Conservation (phyloP, 148 eudicot genomes). For the Vaccinium macrocarpon region DNA sequence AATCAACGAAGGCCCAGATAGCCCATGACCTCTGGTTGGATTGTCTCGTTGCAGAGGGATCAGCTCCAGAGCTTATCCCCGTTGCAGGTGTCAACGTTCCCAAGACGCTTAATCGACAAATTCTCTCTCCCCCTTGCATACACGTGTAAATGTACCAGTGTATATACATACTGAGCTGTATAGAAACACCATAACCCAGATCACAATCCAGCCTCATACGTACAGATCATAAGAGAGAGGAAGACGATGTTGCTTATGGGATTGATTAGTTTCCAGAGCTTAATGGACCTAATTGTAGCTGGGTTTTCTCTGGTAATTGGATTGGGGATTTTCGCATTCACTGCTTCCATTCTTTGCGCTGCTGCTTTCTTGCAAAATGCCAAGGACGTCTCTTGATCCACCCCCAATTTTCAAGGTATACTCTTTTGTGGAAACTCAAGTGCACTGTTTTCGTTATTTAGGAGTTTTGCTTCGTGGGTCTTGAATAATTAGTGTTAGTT, state of each 20-base stretch:
- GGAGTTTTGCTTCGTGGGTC: background rate
- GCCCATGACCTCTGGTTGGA: background rate
- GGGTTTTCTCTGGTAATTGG: slow-evolving; percentile 74
- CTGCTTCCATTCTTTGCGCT: slow-evolving; percentile 59
- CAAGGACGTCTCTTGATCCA: slow-evolving; percentile 38
- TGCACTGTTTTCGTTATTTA: background rate
- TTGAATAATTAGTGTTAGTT: background rate
- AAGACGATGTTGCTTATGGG: slow-evolving; percentile 48
- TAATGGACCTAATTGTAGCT: slow-evolving; percentile 67
- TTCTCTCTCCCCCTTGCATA: background rate
- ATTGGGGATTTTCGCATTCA: slow-evolving; percentile 58
- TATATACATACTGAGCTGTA: background rate
- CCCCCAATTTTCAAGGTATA: background rate
- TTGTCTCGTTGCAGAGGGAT: too few species aligned
- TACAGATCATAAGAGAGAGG: background rate
- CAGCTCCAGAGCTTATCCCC: too few species aligned
- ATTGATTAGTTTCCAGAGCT: slow-evolving; percentile 43
- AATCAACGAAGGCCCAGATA: background rate
- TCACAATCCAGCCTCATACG: background rate
- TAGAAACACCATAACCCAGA: background rate
- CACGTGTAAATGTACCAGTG: background rate
- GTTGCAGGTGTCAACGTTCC: background rate
- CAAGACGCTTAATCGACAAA: background rate
- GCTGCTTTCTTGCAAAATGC: slow-evolving; percentile 63
- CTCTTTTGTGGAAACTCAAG: background rate